Conservation (phyloP, 805 yeast genomes). For the Debaryomyces hansenii region DNA sequence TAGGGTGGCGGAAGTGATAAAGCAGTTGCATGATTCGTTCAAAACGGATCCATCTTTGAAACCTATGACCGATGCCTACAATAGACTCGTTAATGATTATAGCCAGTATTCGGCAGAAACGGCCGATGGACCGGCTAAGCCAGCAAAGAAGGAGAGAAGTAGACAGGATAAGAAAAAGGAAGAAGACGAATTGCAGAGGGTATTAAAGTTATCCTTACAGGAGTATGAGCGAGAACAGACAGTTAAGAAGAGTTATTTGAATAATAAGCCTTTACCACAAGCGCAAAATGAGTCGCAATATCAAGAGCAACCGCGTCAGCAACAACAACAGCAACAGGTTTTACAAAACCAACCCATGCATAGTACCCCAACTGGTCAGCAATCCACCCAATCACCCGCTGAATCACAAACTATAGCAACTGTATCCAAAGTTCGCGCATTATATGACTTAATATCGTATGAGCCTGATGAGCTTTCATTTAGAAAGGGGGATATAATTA, state of each 20-base stretch:
- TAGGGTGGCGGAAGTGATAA: slow-evolving; percentile 64
- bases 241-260: slow-evolving; percentile 22
- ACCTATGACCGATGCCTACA: slow-evolving; percentile 64
- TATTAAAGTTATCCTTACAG: slow-evolving; percentile 67
- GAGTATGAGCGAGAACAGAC: slow-evolving; percentile 51
- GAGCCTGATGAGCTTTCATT: slow-evolving; percentile 90
- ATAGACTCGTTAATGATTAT: slow-evolving; percentile 42
- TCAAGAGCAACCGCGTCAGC: slow-evolving; percentile 15
- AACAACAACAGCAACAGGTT: slow-evolving; percentile 9
- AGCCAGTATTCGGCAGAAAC: slow-evolving; percentile 27
- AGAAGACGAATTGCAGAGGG: slow-evolving; percentile 78
- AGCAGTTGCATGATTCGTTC: slow-evolving; percentile 65
- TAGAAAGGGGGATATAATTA: slow-evolving; percentile 81
- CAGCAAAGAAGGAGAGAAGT: slow-evolving; percentile 53
- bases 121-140: slow-evolving; percentile 48
- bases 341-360: not conserved
- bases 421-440: slow-evolving; percentile 72
- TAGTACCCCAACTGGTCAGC: not conserved
- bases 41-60: slow-evolving; percentile 72
- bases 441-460: slow-evolving; percentile 74
- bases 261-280: slow-evolving; percentile 39
- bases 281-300: slow-evolving; percentile 8
- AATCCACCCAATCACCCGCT: slow-evolving; percentile 9
- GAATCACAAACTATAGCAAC: slow-evolving; percentile 39
- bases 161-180: slow-evolving; percentile 54